phyloP scores from a whole-genome alignment of 202 grass and related monocot genomes.

The Setaria viridis region DNA sequence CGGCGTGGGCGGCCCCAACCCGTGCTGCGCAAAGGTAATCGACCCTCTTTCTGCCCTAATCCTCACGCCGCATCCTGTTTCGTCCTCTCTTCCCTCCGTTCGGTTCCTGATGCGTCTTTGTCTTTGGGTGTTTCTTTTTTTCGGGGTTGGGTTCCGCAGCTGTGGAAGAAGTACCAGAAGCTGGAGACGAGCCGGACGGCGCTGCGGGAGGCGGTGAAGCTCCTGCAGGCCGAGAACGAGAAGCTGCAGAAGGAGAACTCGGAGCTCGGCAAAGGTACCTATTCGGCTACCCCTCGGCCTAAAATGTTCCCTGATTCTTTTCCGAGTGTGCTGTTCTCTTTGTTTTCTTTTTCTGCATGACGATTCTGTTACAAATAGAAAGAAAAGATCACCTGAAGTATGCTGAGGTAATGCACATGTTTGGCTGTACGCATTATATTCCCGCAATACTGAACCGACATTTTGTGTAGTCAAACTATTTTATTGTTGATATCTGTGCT shows the following conservation, averaged over 20 bases:
- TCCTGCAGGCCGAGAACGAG: constrained; percentile 55
- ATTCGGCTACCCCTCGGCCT: not conserved
- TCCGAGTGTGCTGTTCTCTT: not conserved
- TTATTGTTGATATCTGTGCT: not conserved
- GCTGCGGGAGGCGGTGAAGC: constrained; percentile 65
- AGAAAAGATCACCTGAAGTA: not conserved
- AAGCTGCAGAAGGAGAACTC: constrained; percentile 57
- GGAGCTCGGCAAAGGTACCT: constrained; percentile 59
- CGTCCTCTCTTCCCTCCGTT: not conserved
- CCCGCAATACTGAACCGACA: not conserved
- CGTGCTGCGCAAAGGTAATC: constrained; percentile 80
- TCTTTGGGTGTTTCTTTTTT: not conserved
- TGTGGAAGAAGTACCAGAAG: constrained; percentile 74
- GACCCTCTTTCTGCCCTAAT: not conserved
- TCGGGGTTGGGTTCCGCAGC: constrained; percentile 39
- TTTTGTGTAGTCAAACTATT: constrained; percentile 12
- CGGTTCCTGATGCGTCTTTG: constrained; percentile 15
- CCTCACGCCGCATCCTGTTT: not conserved
- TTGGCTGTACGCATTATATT: not conserved
- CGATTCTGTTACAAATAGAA: not conserved
- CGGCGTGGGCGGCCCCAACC: constrained; percentile 46
- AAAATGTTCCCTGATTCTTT: not conserved
- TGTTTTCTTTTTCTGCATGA: constrained; percentile 33
- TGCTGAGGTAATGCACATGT: constrained; percentile 11
- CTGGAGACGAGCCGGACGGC: constrained; percentile 52